Base-by-base conservation (phyloP, 108 stramenopile species). In the Aureococcus anophagefferens region DNA sequence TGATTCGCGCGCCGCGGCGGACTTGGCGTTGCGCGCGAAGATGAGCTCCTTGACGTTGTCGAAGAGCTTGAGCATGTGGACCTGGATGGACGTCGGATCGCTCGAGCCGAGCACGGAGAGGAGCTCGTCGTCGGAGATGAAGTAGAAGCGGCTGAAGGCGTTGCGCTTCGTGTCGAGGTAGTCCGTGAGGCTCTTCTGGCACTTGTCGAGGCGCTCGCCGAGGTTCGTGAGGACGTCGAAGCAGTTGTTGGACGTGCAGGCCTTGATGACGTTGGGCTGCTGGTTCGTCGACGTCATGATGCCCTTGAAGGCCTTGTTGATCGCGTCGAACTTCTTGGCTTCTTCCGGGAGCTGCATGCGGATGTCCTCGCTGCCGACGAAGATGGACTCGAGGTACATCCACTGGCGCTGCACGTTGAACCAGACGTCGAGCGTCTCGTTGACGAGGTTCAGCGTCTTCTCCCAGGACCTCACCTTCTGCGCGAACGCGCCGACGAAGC, bases 71-170 rank as follows among this genome's bases (percentile, higher is more conserved):
- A 87, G 75, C 72, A 88, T 77, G 74, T 88, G 86, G 16, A 84
- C 83, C 81, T 88, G 80, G 62, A 88, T 88, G 17, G 79, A 80
- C 33, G 79, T 81, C 32, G 86, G 85, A 59, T 87, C 86, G 21
- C 71, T 71, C 37, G 78, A 80, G 17, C 88, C 88, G 30, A 88
- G 70, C 32, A 88, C 86, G 11, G 81, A 80, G 4, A 88, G 83
- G 18, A 88, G 74, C 68, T 88, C 88, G 65, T 88, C 88, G 70
- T 88, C 86, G 28, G 88, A 88, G 75, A 88, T 87, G 77, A 88
- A 88, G 85, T 87, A 88, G 73, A 88, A 88, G 5, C 88, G 79
- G 5, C 86, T 82, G 76, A 88, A 88, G 36, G 88, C 74, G 36
- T 80, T 85, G 18, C 88, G 72, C 68, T 88, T 88, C 40, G 85